These are phyloP conservation scores for Calonectria naviculata DNA, from an alignment of 2,329 filamentous ascomycete genomes.

Conservation along the genomic window DNA sequence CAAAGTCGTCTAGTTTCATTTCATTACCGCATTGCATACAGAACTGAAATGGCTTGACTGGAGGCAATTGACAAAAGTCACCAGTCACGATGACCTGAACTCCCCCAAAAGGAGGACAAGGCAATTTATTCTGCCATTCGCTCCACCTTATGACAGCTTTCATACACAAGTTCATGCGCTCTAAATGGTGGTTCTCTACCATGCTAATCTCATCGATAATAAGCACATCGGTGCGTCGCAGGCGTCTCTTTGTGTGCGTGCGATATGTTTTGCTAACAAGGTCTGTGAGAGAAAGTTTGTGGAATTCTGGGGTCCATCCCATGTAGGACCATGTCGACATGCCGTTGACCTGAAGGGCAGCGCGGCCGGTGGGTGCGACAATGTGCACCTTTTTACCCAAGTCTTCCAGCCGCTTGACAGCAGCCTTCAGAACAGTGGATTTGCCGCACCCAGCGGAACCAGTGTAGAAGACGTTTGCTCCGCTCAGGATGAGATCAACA, in stretches of 20 bases:
- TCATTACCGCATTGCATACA: conserved; percentile 32
- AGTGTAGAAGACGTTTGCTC: conserved; percentile 68
- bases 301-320: conserved; percentile 58
- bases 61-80: conserved; percentile 47
- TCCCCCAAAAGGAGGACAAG: conserved; percentile 36
- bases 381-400: conserved; percentile 54
- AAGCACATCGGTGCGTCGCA: conserved; percentile 62
- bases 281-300: conserved; percentile 28
- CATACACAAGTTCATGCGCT: conserved; percentile 39
- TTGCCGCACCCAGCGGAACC: too few relatives aligned
- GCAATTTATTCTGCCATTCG: neutral
- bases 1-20: neutral
- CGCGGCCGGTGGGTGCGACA: conserved; percentile 69
- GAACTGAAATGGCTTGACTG: conserved; percentile 63
- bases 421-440: conserved; percentile 28
- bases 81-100: conserved; percentile 2
- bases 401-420: conserved; percentile 20
- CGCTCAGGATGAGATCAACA: conserved; percentile 59
- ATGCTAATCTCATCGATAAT: conserved; percentile 68
- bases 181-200: conserved; percentile 42
- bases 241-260: conserved; percentile 42
- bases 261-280: neutral
- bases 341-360: conserved; percentile 67
- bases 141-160: conserved; percentile 41
- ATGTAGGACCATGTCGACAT: conserved; percentile 67